Evolutionary conservation across 495 filamentous ascomycete genomes (phyloP).

Genomic region (Annulohypoxylon stygium): DNA sequence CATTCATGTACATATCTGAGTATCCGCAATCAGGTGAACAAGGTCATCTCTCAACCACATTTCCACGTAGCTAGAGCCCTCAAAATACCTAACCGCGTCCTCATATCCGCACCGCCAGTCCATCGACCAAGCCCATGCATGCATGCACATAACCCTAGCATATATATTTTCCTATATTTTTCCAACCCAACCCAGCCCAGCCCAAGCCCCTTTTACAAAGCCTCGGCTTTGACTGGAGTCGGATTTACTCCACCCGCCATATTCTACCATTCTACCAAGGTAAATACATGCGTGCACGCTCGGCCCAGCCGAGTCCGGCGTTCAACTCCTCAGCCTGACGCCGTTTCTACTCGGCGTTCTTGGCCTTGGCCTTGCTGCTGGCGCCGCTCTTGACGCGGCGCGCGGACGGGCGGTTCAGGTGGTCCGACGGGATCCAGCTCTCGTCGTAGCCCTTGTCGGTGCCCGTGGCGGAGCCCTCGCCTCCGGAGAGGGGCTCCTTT

Average conservation of each 20-base stretch:
- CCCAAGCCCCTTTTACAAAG: neutral
- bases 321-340: neutral
- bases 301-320: neutral
- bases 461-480: conserved; percentile 74
- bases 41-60: neutral
- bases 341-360: conserved; percentile 49
- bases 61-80: neutral
- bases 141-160: neutral
- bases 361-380: conserved; percentile 67
- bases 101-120: neutral
- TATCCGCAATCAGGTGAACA: neutral
- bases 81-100: neutral
- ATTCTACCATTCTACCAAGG: neutral
- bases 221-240: neutral
- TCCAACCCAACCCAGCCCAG: neutral
- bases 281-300: neutral
- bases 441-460: conserved; percentile 84
- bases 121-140: neutral
- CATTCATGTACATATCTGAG: conserved; percentile 8
- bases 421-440: conserved; percentile 93
- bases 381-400: conserved; percentile 81
- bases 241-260: neutral
- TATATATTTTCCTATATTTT: neutral
- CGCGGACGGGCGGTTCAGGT: conserved; percentile 88
- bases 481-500: conserved; percentile 74